phyloP scores from a whole-genome alignment of 2,329 filamentous ascomycete genomes.

The Calonectria multiphialidica region DNA sequence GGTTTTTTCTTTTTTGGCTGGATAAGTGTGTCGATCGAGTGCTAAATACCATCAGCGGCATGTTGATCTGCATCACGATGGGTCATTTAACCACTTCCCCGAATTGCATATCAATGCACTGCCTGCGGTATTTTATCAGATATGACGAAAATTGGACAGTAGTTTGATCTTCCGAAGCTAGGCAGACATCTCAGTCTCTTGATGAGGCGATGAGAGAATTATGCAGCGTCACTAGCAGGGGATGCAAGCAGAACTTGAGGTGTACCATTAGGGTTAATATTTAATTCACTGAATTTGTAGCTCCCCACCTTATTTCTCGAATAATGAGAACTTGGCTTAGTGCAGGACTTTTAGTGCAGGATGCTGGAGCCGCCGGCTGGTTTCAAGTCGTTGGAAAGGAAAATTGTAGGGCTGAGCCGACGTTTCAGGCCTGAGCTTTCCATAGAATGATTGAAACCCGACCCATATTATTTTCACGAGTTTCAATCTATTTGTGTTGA shows the following conservation, averaged over 20 bases:
- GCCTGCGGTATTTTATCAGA: not conserved
- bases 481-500: not conserved
- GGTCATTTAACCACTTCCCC: not conserved
- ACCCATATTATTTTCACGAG: not conserved
- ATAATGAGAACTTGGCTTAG: not conserved
- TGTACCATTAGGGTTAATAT: not conserved
- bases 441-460: not conserved
- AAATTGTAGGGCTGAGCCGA: slow-evolving; percentile 17
- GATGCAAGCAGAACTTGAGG: not conserved
- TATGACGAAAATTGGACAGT: not conserved
- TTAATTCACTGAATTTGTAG: not conserved
- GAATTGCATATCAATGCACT: not conserved
- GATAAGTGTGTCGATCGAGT: too few relatives aligned
- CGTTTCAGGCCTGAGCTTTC: not conserved
- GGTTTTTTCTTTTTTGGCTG: not conserved
- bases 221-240: too few relatives aligned
- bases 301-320: not conserved
- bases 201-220: not conserved
- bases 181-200: not conserved
- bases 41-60: too few relatives aligned
- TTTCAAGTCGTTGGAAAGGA: not conserved
- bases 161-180: not conserved
- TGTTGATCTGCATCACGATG: not conserved
- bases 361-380: not conserved
- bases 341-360: not conserved